phyloP scores from a whole-genome alignment of 2,329 filamentous ascomycete species.

The Cyanodermella asteris region DNA sequence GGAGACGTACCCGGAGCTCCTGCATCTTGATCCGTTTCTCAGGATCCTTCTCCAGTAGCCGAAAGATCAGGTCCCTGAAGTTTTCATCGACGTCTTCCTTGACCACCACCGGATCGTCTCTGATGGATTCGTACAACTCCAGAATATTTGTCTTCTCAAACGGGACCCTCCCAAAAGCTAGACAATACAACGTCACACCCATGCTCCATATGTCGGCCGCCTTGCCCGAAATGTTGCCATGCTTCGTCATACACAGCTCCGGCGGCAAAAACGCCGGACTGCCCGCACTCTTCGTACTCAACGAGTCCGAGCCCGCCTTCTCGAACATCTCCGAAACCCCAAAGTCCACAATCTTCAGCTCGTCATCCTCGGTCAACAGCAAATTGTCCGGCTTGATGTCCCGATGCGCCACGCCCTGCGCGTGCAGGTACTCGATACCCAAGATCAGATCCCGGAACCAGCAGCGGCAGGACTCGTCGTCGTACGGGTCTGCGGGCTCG shows the following conservation, averaged over 20 bases:
- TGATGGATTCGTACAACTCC: constrained; percentile 79
- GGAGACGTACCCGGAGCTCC: constrained; percentile 49
- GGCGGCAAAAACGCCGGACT: constrained; percentile 89
- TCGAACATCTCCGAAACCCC: constrained; percentile 99
- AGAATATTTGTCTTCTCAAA: constrained; percentile 62
- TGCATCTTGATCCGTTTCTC: constrained; percentile 62
- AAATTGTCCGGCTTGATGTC: constrained; percentile 98
- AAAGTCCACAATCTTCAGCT: constrained; percentile 96
- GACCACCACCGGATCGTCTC: constrained; percentile 41
- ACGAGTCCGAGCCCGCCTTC: constrained; percentile 69
- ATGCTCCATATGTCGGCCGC: constrained; percentile 97
- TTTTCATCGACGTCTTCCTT: constrained; percentile 38
- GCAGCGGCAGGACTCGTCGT: constrained; percentile 57
- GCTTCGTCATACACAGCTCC: constrained; percentile 69
- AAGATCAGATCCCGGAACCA: constrained; percentile 93
- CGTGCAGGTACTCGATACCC: constrained; percentile 88
- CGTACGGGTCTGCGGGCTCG: constrained; percentile 61
- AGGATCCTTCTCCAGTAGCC: constrained; percentile 67
- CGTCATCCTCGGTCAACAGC: constrained; percentile 67
- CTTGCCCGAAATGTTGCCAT: constrained; percentile 69
- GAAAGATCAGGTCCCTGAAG: constrained; percentile 53
- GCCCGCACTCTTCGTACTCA: constrained; percentile 76
- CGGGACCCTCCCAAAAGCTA: constrained; percentile 71
- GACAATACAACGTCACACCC: constrained; percentile 84
- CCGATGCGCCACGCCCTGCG: constrained; percentile 81